Evolutionary conservation across 495 filamentous ascomycete genomes (phyloP).

Genomic region (Amniculicola lignicola): DNA sequence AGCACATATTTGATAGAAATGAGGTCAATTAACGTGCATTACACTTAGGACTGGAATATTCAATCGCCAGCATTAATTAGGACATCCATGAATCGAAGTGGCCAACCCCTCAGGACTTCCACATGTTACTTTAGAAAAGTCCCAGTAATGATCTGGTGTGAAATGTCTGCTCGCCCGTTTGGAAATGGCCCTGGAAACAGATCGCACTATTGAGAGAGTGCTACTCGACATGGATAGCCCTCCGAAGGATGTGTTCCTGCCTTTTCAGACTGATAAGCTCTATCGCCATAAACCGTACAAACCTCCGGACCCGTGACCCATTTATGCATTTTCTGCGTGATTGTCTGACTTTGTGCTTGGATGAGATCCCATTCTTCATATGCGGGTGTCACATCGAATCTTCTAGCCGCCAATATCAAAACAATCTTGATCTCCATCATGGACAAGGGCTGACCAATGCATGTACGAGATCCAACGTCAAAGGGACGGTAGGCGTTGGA

Average conservation of each 20-base stretch:
- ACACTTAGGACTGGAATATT: too few species aligned
- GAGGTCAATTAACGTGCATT: too few species aligned
- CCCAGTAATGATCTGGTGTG: too few species aligned
- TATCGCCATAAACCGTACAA: constrained; percentile 11
- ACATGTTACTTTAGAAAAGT: too few species aligned
- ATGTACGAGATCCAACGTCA: constrained; percentile 48
- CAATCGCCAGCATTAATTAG: too few species aligned
- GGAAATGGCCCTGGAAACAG: too few species aligned
- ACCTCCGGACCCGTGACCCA: background rate
- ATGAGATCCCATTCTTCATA: constrained; percentile 27
- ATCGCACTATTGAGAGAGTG: too few species aligned
- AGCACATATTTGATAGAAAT: too few species aligned
- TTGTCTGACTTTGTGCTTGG: background rate
- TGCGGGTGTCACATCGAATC: constrained; percentile 46
- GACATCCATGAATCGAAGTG: too few species aligned
- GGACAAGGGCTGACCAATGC: constrained; percentile 52
- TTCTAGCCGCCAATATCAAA: constrained; percentile 46
- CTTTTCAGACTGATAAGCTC: constrained; percentile 28
- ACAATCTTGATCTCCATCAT: constrained; percentile 38
- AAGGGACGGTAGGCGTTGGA: constrained; percentile 20
- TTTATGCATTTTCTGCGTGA: background rate
- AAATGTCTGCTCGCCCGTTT: too few species aligned
- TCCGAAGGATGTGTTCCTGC: constrained; percentile 21
- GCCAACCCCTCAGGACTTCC: too few species aligned
- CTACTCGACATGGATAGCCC: constrained; percentile 21